Evolutionary conservation across 2,329 filamentous ascomycete genomes (phyloP).

Genomic region (Fusarium ramigenum): DNA sequence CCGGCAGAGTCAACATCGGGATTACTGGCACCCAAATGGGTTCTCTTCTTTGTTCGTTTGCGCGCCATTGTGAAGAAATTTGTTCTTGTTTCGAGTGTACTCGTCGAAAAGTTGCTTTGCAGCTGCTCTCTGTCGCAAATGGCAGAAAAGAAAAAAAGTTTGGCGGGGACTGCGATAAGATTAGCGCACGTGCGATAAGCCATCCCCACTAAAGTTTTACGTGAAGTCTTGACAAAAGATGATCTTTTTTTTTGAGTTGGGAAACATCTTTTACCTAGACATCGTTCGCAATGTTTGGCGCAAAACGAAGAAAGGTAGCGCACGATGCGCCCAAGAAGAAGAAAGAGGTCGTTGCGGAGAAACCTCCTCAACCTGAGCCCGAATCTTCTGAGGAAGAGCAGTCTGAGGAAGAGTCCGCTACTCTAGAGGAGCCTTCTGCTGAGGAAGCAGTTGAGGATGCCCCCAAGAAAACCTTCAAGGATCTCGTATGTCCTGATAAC

Average conservation of each 20-base stretch:
- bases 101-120: slow-evolving; percentile 18
- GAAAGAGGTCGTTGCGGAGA: slow-evolving; percentile 15
- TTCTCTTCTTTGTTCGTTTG: slow-evolving; percentile 86
- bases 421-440: slow-evolving; percentile 46
- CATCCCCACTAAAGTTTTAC: slow-evolving; percentile 48
- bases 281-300: slow-evolving; percentile 47
- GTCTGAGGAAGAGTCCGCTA: slow-evolving; percentile 48
- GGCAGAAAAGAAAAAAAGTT: slow-evolving; percentile 48
- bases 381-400: slow-evolving; percentile 30
- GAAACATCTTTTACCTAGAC: not conserved
- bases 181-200: slow-evolving; percentile 46
- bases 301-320: slow-evolving; percentile 55
- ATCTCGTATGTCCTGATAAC: slow-evolving; percentile 58
- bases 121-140: slow-evolving; percentile 32
- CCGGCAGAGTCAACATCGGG: slow-evolving; percentile 65
- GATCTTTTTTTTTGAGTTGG: slow-evolving; percentile 5
- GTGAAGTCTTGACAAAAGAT: slow-evolving; percentile 5
- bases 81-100: not conserved
- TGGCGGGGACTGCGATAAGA: slow-evolving; percentile 48
- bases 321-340: slow-evolving; percentile 41
- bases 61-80: slow-evolving; percentile 72
- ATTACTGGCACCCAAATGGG: slow-evolving; percentile 75
- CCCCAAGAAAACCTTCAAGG: slow-evolving; percentile 73
- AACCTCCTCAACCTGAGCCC: slow-evolving; percentile 19
- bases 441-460: slow-evolving; percentile 46